Base-by-base conservation (phyloP, 768 basidiomycete species). In the Lactarius tabidus region DNA sequence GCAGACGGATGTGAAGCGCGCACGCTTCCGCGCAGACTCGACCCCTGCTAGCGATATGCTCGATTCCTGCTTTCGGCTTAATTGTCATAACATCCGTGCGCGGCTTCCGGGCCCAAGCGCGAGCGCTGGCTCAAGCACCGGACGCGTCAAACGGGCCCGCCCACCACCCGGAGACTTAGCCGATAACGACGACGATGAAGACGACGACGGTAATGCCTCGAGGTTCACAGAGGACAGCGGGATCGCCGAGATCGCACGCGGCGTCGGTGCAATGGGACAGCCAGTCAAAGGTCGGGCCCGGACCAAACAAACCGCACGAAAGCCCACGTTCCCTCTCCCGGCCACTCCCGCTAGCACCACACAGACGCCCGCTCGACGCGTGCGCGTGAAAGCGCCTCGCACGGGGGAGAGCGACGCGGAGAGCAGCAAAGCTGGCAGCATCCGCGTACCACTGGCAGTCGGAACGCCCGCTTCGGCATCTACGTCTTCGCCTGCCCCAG, bases 11-110 rank as follows among this genome's bases (percentile, higher is more conserved):
- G 60, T 75, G 43, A 91, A 84, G 75, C 88, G 91, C 53, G 91
- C 91, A 0, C 81, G 90, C 6, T 93, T 91, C 78, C 84, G 90
- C 57, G 84, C 85, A 6, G 91, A 93, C 74, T 88, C 91, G 18
- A 85, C 87, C 1, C 75, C 78, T 2, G 75, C 81, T 35, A 78
- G 89, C 65, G 91, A 93, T 72, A 91, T 86, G 72, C 81, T 92
- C 62, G 74, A 75, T 1, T 82, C 88, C 0, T 93, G 91, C 71
- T 74, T 79, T 28, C 73, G 74, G 4, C 70, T 84, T 14, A 80
- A 84, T 33, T 92, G 90, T 68, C 82, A 78, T 63, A 80, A 81
- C 35, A 79, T 71, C 59, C 71, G 67, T 48, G 58, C 71, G 28
- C 67, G 64, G 61, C 45, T 74, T 28, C 70, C 71, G 26, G 69